Evolutionary conservation across 2,329 filamentous ascomycete species (phyloP), one percentile per base, ranked within the genome.

Genomic region (Fusarium sacchari): DNA sequence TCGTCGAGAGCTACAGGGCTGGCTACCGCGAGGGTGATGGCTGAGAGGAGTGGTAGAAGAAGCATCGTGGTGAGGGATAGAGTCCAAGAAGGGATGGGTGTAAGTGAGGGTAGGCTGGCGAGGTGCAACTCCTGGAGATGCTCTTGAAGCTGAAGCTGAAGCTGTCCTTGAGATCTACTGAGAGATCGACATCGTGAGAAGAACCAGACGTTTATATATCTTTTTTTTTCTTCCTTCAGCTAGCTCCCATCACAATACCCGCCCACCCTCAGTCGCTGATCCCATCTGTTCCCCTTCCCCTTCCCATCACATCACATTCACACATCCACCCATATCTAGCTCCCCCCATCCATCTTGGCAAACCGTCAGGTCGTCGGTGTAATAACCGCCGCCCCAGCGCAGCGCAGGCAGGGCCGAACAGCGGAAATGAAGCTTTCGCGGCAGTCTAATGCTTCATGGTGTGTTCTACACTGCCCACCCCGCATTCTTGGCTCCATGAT

Each of bases 11-110:
- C 71, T 12, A 74, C 37, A 32, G 80, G 79, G 22, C 72, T 73
- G 24, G 79, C 79, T 36, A 72, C 72, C 37, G 69, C 80, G 52
- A 81, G 52, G 47, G 76, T 72, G 28, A 72, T 72, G 6, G 79
- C 66, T 4, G 77, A 77, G 43, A 82, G 68, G 34, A 82, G 52
- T 42, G 72, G 62, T 13, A 73, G 56, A 56, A 75, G 50, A 55
- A 66, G 74, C 79, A 80, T 80, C 42, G 61, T 74, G 47, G 56
- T 34, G 39, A 44, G 55, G 43, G 18, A 44, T 34, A 22, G 22
- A 8, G 34, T 20, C 20, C 46, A 37, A 55, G 42, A 37, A 55
- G 42, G 36, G 15, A 42, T 43, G 18, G 34, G 60, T 56, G 24
- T 37, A 55, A 26, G 42, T 39, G 58, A 64, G 14, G 24, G 28